Evolutionary conservation across 805 yeast species (phyloP).

Genomic region (Kodamaea restingae): DNA sequence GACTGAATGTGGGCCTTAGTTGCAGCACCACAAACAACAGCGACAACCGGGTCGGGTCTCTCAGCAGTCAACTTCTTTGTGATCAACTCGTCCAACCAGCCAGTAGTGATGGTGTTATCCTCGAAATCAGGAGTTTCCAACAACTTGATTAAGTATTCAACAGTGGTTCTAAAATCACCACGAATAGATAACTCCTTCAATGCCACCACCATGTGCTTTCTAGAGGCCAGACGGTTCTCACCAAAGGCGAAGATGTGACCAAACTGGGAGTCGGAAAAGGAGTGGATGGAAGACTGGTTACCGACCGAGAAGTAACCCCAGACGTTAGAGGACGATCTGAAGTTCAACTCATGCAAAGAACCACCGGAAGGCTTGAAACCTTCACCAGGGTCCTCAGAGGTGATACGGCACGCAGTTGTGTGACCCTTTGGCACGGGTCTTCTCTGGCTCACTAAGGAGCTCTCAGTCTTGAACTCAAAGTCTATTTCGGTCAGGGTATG

Average conservation of each 20-base stretch:
- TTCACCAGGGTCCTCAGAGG: constrained; percentile 98
- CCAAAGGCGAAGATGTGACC: constrained; percentile 99
- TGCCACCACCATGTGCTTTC: constrained; percentile 99
- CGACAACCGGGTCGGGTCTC: constrained; percentile 87
- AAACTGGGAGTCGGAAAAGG: constrained; percentile 96
- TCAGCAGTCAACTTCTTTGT: constrained; percentile 92
- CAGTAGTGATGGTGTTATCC: constrained; percentile 94
- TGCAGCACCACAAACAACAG: constrained; percentile 96
- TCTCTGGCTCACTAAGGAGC: constrained; percentile 74
- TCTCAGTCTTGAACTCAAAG: constrained; percentile 76
- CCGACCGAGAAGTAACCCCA: constrained; percentile 99
- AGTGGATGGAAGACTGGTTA: constrained; percentile 94
- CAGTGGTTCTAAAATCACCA: constrained; percentile 98
- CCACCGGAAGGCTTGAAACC: constrained; percentile 99
- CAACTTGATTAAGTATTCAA: constrained; percentile 91
- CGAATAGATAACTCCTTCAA: constrained; percentile 92
- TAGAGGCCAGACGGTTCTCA: constrained; percentile 94
- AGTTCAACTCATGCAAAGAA: constrained; percentile 90
- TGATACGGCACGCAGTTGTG: constrained; percentile 98
- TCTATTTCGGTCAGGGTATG: constrained; percentile 87
- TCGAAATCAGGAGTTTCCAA: constrained; percentile 96
- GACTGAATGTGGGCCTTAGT: constrained; percentile 87
- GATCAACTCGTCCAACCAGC: constrained; percentile 97
- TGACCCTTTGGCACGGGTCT: constrained; percentile 96
- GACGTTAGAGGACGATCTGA: constrained; percentile 94